phyloP scores from a whole-genome alignment of 192 early-diverging fungal species.

The Dissophora ornata region DNA sequence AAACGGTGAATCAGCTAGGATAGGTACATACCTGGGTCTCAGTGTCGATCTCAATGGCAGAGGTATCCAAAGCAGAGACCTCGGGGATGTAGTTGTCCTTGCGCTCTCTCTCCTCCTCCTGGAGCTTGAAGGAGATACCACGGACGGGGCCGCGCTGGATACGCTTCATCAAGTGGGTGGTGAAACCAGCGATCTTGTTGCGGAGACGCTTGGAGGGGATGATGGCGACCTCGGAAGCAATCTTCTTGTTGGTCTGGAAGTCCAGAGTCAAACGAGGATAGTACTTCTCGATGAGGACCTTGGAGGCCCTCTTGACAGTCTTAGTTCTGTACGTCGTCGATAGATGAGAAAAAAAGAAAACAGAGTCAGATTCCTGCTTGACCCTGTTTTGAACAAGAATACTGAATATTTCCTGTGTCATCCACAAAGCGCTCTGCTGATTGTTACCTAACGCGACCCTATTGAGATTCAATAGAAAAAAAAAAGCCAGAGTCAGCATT shows the following conservation, averaged over 20 bases:
- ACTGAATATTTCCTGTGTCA: neutral
- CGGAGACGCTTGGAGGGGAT: conserved; percentile 99
- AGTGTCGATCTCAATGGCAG: conserved; percentile 92
- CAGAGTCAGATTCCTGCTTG: neutral
- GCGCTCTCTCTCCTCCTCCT: conserved; percentile 99
- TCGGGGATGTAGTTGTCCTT: conserved; percentile 99
- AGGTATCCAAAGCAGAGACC: conserved; percentile 93
- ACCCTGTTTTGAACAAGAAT: neutral
- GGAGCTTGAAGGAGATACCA: conserved; percentile 99
- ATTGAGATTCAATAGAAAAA: neutral
- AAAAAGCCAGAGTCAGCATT: neutral
- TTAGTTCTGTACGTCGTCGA: conserved; percentile 79
- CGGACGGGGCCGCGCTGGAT: conserved; percentile 98
- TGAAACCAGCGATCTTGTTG: conserved; percentile 99
- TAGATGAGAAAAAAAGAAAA: neutral
- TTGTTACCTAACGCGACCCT: conserved; percentile 56
- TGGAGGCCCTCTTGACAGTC: conserved; percentile 99
- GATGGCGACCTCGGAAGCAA: conserved; percentile 97
- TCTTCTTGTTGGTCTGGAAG: conserved; percentile 99
- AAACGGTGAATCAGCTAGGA: too few species aligned
- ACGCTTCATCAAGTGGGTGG: conserved; percentile 99
- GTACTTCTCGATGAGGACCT: conserved; percentile 99
- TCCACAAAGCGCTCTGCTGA: neutral
- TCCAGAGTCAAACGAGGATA: conserved; percentile 98
- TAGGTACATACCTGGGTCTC: conserved; percentile 89